Evolutionary conservation across 1,284 basidiomycete species (phyloP).

Genomic region (Quambalaria eucalypti): DNA sequence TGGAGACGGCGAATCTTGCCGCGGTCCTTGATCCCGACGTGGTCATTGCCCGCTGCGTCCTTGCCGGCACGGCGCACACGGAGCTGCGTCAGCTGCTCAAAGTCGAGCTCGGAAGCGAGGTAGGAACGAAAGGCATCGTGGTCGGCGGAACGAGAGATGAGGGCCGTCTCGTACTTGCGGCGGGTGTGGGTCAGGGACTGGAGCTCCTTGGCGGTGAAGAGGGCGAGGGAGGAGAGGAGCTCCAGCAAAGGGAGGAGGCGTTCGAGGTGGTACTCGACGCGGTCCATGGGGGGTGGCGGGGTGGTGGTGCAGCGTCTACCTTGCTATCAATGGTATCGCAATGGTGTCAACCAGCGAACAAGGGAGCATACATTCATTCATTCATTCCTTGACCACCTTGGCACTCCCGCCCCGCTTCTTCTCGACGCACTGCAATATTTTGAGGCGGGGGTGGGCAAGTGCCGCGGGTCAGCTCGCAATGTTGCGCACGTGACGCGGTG

Average conservation of each 20-base stretch:
- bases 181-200: conserved; percentile 75
- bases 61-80: neutral
- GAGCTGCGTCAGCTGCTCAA: neutral
- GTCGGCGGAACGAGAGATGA: conserved; percentile 71
- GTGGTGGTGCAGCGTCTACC: too few relatives aligned
- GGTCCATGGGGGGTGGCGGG: too few relatives aligned
- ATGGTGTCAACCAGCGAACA: too few relatives aligned
- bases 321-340: too few relatives aligned
- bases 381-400: too few relatives aligned
- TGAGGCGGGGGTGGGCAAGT: too few relatives aligned
- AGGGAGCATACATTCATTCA: too few relatives aligned
- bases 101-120: conserved; percentile 64
- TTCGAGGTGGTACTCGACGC: conserved; percentile 88
- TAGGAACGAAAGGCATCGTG: conserved; percentile 85
- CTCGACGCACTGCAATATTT: too few relatives aligned
- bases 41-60: neutral
- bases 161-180: conserved; percentile 70
- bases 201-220: conserved; percentile 67
- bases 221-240: conserved; percentile 74
- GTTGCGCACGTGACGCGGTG: too few relatives aligned
- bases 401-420: too few relatives aligned
- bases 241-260: conserved; percentile 93
- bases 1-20: neutral
- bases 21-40: neutral
- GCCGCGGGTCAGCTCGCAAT: too few relatives aligned